phyloP scores from a whole-genome alignment of 768 basidiomycete genomes.

The Agaricus subrufescens region DNA sequence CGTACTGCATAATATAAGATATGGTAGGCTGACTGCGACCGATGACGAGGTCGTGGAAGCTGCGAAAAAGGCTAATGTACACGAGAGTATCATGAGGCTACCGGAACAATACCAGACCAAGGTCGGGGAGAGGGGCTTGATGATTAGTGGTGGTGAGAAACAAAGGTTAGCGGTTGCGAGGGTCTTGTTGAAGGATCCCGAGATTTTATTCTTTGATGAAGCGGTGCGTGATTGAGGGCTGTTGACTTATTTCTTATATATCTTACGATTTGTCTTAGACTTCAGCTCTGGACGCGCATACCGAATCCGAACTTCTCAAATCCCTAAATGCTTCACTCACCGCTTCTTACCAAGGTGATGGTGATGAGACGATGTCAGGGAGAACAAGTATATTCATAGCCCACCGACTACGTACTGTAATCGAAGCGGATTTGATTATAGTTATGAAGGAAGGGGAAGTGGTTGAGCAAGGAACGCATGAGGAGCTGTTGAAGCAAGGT shows the following conservation, averaged over 20 bases:
- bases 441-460: constrained; percentile 90
- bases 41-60: constrained; percentile 89
- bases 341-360: constrained; percentile 24
- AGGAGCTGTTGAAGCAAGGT: constrained; percentile 62
- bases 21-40: constrained; percentile 81
- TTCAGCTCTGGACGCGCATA: constrained; percentile 91
- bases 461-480: constrained; percentile 91
- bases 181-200: constrained; percentile 89
- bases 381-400: constrained; percentile 97
- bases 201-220: constrained; percentile 97
- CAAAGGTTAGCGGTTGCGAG: constrained; percentile 94
- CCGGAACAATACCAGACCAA: constrained; percentile 87
- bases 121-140: constrained; percentile 94
- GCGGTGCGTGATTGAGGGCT: constrained; percentile 59
- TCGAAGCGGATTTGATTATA: constrained; percentile 93
- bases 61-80: constrained; percentile 83
- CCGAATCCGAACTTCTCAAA: constrained; percentile 91
- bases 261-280: constrained; percentile 47
- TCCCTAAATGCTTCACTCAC: constrained; percentile 82
- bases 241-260: neutral
- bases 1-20: constrained; percentile 92
- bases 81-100: constrained; percentile 70
- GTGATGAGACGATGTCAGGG: constrained; percentile 31
- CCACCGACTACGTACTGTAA: constrained; percentile 83
- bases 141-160: constrained; percentile 99